Base-by-base conservation (phyloP, 2,329 filamentous ascomycete genomes). In the Mycosphaerelloides madeirae region DNA sequence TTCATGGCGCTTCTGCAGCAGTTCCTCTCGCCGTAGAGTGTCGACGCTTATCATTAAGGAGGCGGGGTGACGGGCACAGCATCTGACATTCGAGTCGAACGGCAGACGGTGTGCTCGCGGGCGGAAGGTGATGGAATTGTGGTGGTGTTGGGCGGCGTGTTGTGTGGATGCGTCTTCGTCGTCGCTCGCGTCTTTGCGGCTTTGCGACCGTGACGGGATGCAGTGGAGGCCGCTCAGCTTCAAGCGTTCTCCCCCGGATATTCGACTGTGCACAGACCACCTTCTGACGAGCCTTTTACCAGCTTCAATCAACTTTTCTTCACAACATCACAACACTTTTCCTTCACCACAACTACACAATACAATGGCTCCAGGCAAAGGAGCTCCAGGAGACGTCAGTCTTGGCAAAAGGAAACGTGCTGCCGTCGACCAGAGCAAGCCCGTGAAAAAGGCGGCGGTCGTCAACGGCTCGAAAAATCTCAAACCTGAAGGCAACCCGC, bases 11-110 rank as follows among this genome's bases (percentile, higher is more conserved):
- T 38, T 33, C 20, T 38, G n/a, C 13, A 16, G 19, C 20, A 35
- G 15, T 22, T 20, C 22, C 20, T 72, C 68, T 68, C 65, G 73
- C 69, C 61, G 60, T 58, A 68, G 62, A 59, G 70, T 67, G 61
- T 66, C 65, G 60, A 46, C 66, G 63, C 71, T 61, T 64, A 70
- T 73, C 71, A 74, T 74, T 67, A 67, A 68, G 69, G 57, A 53
- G 57, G 59, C 54, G 57, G 58, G 56, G 48, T 58, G 54, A 62
- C 54, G 59, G 57, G 65, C 65, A 64, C 68, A 63, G 69, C 70
- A 73, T 73, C 70, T 67, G 71, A 70, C 66, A 65, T 68, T 65
- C 65, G 53, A 43, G 37, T 12, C 11, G 51, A 55, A 59, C 54
- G 54, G 56, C 54, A 59, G 55, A 61, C 42, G 34, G 9, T 20